Evolutionary conservation across 352 stramenopile genomes (phyloP).

Genomic region (Paralagenidium karlingii): DNA sequence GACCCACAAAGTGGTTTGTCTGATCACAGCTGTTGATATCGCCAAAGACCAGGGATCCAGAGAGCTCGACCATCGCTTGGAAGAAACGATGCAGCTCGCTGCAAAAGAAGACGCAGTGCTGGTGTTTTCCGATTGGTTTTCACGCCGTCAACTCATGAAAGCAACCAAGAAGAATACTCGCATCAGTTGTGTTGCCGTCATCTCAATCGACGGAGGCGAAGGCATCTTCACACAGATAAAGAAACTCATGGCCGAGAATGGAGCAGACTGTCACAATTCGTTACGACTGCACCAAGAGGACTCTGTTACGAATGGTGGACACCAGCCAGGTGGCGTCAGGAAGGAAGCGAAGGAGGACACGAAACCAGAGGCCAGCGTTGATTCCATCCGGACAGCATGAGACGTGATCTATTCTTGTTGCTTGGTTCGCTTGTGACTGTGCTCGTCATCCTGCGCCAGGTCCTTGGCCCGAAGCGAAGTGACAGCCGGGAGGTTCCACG

Average conservation of each 20-base stretch:
- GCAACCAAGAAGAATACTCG: slow-evolving; percentile 89
- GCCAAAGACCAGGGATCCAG: slow-evolving; percentile 65
- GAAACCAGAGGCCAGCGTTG: no score
- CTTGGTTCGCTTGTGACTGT: no score
- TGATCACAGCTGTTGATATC: slow-evolving; percentile 87
- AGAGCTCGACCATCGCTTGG: slow-evolving; percentile 67
- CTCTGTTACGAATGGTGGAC: no score
- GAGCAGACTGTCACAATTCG: background rate
- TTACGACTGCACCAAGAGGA: slow-evolving; percentile 25
- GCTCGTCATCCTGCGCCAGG: no score
- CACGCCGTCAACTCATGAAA: slow-evolving; percentile 84
- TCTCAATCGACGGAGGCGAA: slow-evolving; percentile 91
- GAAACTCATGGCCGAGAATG: background rate
- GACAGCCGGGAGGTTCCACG: no score
- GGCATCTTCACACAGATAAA: slow-evolving; percentile 60
- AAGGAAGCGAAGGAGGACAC: no score
- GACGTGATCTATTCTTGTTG: slow-evolving; percentile 37
- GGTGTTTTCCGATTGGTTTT: slow-evolving; percentile 34
- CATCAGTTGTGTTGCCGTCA: slow-evolving; percentile 90
- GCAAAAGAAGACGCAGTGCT: slow-evolving; percentile 11
- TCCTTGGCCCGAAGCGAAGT: no score
- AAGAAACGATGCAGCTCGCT: slow-evolving; percentile 72
- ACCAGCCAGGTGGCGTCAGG: no score
- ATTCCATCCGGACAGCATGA: slow-evolving; percentile 6
- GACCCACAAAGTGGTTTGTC: slow-evolving; percentile 68